phyloP scores from a whole-genome alignment of 305 asterid genomes.

The Fraxinus angustifolia region DNA sequence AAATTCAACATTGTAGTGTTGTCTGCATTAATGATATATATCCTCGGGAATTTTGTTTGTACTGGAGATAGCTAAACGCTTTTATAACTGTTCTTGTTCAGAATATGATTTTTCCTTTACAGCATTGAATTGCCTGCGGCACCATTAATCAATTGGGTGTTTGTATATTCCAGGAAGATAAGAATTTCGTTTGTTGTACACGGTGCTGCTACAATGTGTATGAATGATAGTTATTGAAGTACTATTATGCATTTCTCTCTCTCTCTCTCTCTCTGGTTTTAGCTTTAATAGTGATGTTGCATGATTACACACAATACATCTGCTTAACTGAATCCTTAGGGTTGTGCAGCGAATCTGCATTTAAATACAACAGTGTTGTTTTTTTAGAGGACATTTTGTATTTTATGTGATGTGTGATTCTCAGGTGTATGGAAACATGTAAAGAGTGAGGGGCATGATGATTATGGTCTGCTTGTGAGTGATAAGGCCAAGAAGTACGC shows the following conservation, averaged over 20 bases:
- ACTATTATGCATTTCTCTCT: neutral
- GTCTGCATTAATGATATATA: neutral
- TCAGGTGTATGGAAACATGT: slow-evolving; percentile 46
- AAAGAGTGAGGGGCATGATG: slow-evolving; percentile 50
- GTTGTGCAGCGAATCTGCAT: neutral
- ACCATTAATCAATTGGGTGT: neutral
- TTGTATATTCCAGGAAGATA: too few relatives aligned
- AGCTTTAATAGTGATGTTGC: neutral
- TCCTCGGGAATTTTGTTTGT: too few relatives aligned
- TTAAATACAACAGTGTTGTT: neutral
- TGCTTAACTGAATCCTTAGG: neutral
- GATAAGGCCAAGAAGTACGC: slow-evolving; percentile 50
- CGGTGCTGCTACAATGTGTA: neutral
- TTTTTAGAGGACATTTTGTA: neutral
- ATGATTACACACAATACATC: neutral
- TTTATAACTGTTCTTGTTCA: neutral
- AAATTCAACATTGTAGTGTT: neutral
- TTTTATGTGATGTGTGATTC: neutral
- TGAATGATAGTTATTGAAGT: neutral
- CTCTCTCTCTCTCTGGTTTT: neutral
- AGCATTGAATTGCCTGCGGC: neutral
- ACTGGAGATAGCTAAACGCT: neutral
- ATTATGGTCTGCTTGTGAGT: slow-evolving; percentile 49
- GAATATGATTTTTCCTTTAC: neutral
- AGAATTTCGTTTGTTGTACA: neutral